Conservation (phyloP, 352 stramenopile species). For the Halophytophthora polymorphica region DNA sequence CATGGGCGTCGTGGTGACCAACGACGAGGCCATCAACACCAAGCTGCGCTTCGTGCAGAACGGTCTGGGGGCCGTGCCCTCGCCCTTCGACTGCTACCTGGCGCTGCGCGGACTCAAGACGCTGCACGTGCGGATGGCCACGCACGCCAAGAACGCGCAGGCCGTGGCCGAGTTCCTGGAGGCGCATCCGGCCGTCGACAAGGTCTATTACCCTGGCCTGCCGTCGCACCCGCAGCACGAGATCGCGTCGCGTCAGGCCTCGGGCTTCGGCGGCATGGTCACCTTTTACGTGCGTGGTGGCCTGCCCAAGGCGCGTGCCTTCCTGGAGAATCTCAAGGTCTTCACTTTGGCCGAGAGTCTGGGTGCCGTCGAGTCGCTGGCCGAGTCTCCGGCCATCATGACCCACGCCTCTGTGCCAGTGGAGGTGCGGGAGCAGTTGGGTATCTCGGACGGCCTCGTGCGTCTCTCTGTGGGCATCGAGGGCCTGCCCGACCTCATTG, state of each 20-base stretch:
- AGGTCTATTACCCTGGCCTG: slow-evolving; percentile 92
- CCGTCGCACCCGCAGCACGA: slow-evolving; percentile 87
- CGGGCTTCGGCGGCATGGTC: slow-evolving; percentile 82
- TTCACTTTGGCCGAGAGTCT: slow-evolving; percentile 95
- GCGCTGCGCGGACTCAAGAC: slow-evolving; percentile 95
- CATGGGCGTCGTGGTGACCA: slow-evolving; percentile 90
- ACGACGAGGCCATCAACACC: slow-evolving; percentile 91
- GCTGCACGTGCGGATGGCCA: slow-evolving; percentile 91
- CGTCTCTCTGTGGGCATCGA: slow-evolving; percentile 92
- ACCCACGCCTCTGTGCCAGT: slow-evolving; percentile 92
- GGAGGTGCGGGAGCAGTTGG: slow-evolving; percentile 84
- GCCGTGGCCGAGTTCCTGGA: slow-evolving; percentile 90
- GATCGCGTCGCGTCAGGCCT: slow-evolving; percentile 79
- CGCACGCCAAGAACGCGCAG: slow-evolving; percentile 93
- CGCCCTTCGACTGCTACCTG: slow-evolving; percentile 93
- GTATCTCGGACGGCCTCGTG: slow-evolving; percentile 92
- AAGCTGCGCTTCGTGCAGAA: slow-evolving; percentile 94
- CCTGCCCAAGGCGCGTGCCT: slow-evolving; percentile 76
- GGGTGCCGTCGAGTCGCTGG: slow-evolving; percentile 90
- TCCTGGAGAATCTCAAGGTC: slow-evolving; percentile 93
- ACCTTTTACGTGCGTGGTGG: slow-evolving; percentile 93
- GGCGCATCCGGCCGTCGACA: slow-evolving; percentile 84
- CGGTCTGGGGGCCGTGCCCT: slow-evolving; percentile 91
- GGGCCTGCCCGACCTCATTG: slow-evolving; percentile 89
- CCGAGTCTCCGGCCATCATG: slow-evolving; percentile 93